phyloP scores from a whole-genome alignment of 2,329 filamentous ascomycete genomes.

The Curvularia sp. region DNA sequence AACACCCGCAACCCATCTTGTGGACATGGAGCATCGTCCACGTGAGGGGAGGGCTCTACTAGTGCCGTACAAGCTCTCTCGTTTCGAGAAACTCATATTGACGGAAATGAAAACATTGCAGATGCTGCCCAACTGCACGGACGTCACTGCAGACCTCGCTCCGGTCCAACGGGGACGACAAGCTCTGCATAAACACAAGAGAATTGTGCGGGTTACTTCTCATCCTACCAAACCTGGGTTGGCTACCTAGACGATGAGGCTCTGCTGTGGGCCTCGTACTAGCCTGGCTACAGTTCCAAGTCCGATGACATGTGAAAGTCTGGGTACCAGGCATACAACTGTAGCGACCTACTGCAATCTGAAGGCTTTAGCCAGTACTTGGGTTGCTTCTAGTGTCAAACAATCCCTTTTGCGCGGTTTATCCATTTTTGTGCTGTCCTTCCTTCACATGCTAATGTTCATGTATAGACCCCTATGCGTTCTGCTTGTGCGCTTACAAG shows the following conservation, averaged over 20 bases:
- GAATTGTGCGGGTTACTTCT: neutral
- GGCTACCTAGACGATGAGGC: neutral
- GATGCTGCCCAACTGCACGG: slow-evolving; percentile 1
- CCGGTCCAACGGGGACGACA: slow-evolving; percentile 2
- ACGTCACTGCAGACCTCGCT: neutral
- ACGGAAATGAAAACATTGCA: neutral
- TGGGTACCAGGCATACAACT: neutral
- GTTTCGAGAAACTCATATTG: neutral
- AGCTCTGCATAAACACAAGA: slow-evolving; percentile 4
- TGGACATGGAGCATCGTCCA: neutral
- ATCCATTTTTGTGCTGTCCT: neutral
- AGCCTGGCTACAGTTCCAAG: neutral
- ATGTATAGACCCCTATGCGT: neutral
- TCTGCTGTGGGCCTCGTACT: neutral
- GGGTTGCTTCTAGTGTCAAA: neutral
- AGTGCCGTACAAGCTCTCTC: neutral
- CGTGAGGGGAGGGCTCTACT: neutral
- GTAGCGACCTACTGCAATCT: neutral
- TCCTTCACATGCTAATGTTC: neutral
- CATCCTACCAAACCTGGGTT: neutral
- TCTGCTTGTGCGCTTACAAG: neutral
- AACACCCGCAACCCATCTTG: slow-evolving; percentile 11
- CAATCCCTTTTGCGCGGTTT: neutral
- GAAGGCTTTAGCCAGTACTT: neutral
- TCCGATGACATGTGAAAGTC: slow-evolving; percentile 1